Conservation (phyloP, 352 stramenopile genomes). For the Phytophthora niederhauseri region DNA sequence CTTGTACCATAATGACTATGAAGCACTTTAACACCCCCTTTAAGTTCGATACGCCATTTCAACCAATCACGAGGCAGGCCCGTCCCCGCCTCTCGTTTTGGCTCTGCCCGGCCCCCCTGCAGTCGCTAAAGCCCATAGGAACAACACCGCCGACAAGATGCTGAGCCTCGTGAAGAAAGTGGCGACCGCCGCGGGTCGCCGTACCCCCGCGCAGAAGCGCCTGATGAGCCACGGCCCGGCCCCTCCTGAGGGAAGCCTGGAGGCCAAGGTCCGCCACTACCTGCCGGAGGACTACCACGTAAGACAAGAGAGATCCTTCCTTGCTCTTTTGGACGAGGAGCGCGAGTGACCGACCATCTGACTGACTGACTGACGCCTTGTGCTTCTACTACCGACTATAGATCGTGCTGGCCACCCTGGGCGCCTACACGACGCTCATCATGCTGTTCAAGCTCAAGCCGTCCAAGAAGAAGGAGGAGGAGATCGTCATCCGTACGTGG, state of each 20-base stretch:
- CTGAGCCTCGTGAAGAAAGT: conserved; percentile 83
- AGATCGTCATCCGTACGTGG: conserved; percentile 51
- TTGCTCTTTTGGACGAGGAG: neutral
- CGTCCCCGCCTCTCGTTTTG: conserved; percentile 30
- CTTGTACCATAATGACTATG: conserved; percentile 9
- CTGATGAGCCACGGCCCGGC: conserved; percentile 78
- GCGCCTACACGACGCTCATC: conserved; percentile 81
- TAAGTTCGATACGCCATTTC: conserved; percentile 15
- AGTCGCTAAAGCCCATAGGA: conserved; percentile 27
- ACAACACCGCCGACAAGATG: conserved; percentile 44
- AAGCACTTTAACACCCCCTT: neutral
- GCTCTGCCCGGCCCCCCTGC: conserved; percentile 12
- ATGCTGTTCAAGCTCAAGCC: conserved; percentile 88
- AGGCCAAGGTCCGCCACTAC: conserved; percentile 86
- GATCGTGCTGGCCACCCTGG: conserved; percentile 86
- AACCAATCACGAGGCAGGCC: conserved; percentile 15
- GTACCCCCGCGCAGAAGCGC: conserved; percentile 61
- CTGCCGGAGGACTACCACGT: conserved; percentile 90
- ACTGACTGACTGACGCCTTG: conserved; percentile 10
- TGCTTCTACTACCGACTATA: conserved; percentile 18
- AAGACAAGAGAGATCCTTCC: conserved; percentile 16
- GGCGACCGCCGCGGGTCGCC: conserved; percentile 40
- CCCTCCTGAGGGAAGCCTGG: conserved; percentile 68
- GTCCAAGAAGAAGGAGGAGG: conserved; percentile 79
- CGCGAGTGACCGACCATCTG: no score